Base-by-base conservation (phyloP, 306 rosid genomes). In the Glycine soja region DNA sequence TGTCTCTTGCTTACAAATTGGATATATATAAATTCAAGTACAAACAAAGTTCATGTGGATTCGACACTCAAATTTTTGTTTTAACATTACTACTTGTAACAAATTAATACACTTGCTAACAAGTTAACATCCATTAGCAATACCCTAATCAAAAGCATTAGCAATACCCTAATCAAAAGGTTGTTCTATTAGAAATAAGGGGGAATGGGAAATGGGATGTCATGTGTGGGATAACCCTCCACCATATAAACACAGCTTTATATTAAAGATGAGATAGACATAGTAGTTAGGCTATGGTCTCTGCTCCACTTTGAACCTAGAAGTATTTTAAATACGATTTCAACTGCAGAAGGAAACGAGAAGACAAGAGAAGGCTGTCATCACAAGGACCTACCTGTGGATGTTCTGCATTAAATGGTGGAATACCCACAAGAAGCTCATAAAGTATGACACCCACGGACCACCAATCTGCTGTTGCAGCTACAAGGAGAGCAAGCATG, bases 401-500 rank as follows among this genome's bases (percentile, higher is more conserved):
- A 90, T 87, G 91, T 42, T 86, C 97, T 77, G 98, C 93, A 82
- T 93, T 96, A 83, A 96, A 96, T 19, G 99, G 99, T 73, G 99
- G 99, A 85, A 93, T 45, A 65, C 99, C 97, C 74, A 96, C 98
- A 82, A 96, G 97, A 75, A 96, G 81, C 91, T 96, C 99, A 84
- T 87, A 96, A 62, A 96, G 91, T 74, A 96, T 93, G 51, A 93
- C 91, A 15, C 99, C 99, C 75, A 96, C 99, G 43, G 99, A 96
- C 99, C 99, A 96, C 99, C 99, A 96, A 90, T 96, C 99, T 59
- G 98, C 99, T 53, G 98, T 93, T 85, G 87, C 90, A 89, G 97
- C 98, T 91, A 74, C 76, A 71, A 64, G 62, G 64, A 85, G 48
- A 76, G 57, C 58, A 71, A 38, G 52, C 4, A 4, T 67, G 42